Percentiles rank a stretch among this genome's conserved stretches.
Evolutionary conservation across 805 yeast species (phyloP).

Genomic region (Lipomyces orientalis): DNA sequence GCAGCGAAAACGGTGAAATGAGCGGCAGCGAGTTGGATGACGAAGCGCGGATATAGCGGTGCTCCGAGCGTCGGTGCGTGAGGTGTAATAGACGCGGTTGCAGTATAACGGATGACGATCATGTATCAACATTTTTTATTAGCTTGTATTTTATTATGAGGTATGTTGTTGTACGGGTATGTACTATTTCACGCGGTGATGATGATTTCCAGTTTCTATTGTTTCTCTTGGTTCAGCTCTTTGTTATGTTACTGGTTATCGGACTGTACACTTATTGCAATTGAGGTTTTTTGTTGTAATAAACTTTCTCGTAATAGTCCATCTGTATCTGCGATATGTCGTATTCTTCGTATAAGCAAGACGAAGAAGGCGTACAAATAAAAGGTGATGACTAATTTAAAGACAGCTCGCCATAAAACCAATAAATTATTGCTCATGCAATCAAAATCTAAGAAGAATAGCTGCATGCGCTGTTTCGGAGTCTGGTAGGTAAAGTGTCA

Average conservation of each 20-base stretch:
- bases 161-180: neutral
- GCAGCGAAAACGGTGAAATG: constrained; percentile 17
- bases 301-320: neutral
- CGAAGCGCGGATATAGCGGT: constrained; percentile 1
- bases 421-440: no score
- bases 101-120: neutral
- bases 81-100: neutral
- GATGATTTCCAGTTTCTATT: neutral
- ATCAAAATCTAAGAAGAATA: no score
- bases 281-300: neutral
- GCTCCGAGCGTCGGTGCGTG: neutral
- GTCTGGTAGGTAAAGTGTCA: no score
- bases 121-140: neutral
- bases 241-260: neutral
- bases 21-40: constrained; percentile 25
- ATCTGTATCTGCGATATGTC: neutral
- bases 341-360: no score
- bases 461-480: no score
- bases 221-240: neutral
- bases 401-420: no score
- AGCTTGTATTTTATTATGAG: neutral
- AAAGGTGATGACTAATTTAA: no score
- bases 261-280: neutral
- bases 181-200: neutral
- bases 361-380: no score